Conservation (phyloP, 2,329 filamentous ascomycete genomes). For the Fusarium tjaetaba region DNA sequence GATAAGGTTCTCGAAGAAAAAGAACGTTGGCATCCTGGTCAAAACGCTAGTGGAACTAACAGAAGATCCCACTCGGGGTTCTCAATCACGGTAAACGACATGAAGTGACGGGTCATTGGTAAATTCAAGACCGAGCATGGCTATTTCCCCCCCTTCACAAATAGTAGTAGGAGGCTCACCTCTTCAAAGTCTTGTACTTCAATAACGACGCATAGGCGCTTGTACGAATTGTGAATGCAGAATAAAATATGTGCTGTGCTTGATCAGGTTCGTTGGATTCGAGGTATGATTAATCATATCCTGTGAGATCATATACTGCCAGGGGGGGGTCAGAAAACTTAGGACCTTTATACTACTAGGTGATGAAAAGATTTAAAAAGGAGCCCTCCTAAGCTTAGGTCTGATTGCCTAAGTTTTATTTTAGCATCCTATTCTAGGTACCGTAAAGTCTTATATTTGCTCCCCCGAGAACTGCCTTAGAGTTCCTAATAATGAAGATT, state of each 20-base stretch:
- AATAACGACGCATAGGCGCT: not conserved
- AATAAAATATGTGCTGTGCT: not conserved
- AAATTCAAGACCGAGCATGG: not conserved
- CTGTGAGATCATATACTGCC: not conserved
- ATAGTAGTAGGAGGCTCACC: not conserved
- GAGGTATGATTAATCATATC: constrained; percentile 1
- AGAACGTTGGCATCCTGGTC: constrained; percentile 17
- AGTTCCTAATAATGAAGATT: not conserved
- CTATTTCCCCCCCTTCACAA: not conserved
- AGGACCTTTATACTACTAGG: not conserved
- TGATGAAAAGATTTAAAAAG: not conserved
- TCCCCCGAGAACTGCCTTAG: not conserved
- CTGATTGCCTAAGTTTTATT: not conserved
- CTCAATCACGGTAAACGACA: not conserved
- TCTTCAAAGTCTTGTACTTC: not conserved
- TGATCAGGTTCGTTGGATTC: not conserved
- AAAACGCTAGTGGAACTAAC: constrained; percentile 12
- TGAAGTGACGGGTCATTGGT: not conserved
- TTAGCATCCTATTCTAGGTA: not conserved
- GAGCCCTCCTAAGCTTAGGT: not conserved
- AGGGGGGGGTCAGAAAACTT: not conserved
- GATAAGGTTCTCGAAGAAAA: constrained; percentile 36
- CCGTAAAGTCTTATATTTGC: not conserved
- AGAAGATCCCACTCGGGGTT: constrained; percentile 4
- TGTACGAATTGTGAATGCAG: not conserved